Evolutionary conservation across 2,329 filamentous ascomycete genomes (phyloP), one percentile per base, ranked within the genome.

Genomic region (Fusarium camptoceras): DNA sequence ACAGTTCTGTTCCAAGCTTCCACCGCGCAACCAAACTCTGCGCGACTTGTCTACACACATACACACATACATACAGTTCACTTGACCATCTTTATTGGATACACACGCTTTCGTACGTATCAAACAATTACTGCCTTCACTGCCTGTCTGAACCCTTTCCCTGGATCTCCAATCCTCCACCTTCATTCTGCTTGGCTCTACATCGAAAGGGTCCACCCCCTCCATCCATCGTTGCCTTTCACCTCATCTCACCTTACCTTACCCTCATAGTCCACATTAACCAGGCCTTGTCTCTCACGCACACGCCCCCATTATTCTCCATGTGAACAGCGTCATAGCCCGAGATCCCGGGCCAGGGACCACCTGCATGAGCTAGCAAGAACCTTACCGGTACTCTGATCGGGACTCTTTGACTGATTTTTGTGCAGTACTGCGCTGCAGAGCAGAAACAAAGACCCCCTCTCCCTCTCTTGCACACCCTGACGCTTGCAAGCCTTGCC

Each of bases 401-500:
- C 49, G 24, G 49, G 49, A 42, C 49, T 42, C 25, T 41, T 82
- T 79, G 81, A 82, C 83, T 86, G 82, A 87, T 84, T 83, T 49
- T 86, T 82, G 86, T 84, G 83, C 84, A 86, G 78, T 78, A 80
- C 83, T 85, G 85, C 85, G 86, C 34, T 41, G 49, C 49, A 53
- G 49, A 53, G 24, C 18, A 53, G 49, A 82, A 81, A 84, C 81
- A 56, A 83, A 83, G 73, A 72, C 73, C 70, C 73, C 73, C 73
- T 72, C 82, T 55, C 20, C 55, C 63, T 66, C 63, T 60, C 55
- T 49, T 58, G 34, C 64, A 66, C 68, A 55, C 68, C 82, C 82
- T 82, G 78, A 78, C 78, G 76, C 79, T 83, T 83, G 82, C 84
- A 85, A 84, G 83, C 85, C 83, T 81, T 85, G 82, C 81, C 79